Base-by-base conservation (phyloP, 345 rosid species). In the Mallotus nudiflorus region DNA sequence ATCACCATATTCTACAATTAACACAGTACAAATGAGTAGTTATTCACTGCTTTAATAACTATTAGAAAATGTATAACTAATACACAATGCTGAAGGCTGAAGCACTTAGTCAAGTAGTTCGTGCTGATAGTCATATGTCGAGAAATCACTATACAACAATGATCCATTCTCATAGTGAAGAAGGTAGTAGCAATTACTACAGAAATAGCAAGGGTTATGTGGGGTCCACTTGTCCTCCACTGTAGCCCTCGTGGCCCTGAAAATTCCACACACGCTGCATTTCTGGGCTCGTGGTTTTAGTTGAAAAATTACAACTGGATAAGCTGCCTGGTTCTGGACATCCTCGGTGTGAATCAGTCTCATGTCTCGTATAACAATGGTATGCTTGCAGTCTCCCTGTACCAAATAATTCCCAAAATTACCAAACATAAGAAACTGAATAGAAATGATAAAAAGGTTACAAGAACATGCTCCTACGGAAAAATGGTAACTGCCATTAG, bases 311-410 rank as follows among this genome's bases (percentile, higher is more conserved):
- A 76, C 57, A 64, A 86, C 76, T 0, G 98, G 98, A 87, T 92
- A 95, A 68, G 88, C 89, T 24, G 83, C 78, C 46, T 85, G 84
- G 56, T 75, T 85, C 48, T 83, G 87, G 49, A 83, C 72, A 68
- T 95, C 97, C 18, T 90, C 97, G 0, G 86, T 88, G 76, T 92
- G 93, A 72, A 81, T 81, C 82, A 85, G 73, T 79, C 97, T 89
- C 96, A 90, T 88, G 82, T 95, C 97, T 49, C 93, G 68, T 48
- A 95, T 83, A 63, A 91, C 89, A 48, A 94, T 68, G 65, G 81
- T 82, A 82, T 94, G 97, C 84, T 86, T 91, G 85, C 99, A 92
- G 53, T 79, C 89, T 64, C 98, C 97, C 98, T 92, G 83, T 6
- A 49, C 37, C 67, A 65, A 55, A 6, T 24, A 65, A 56, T 52